Percentiles rank a stretch among this genome's conserved stretches.
Conservation (phyloP, 257 asterid genomes). For the Solanum gracilifrons region DNA sequence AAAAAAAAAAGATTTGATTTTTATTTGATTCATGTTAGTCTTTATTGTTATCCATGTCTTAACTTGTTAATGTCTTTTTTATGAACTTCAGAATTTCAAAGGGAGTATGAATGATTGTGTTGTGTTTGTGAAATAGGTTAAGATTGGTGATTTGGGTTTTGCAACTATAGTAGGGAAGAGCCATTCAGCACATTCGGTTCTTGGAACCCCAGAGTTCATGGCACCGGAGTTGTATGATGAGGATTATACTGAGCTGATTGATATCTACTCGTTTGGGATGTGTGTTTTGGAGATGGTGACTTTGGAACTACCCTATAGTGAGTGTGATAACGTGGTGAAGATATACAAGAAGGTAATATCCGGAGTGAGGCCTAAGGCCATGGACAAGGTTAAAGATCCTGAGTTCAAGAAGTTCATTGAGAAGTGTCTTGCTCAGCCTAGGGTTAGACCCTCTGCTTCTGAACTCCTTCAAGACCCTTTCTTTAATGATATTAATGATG, state of each 20-base stretch:
- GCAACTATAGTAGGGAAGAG: constrained; percentile 55
- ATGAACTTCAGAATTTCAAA: neutral
- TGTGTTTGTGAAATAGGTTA: constrained; percentile 34
- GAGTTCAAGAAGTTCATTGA: constrained; percentile 55
- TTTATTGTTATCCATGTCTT: neutral
- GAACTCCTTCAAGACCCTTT: constrained; percentile 60
- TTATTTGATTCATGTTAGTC: neutral
- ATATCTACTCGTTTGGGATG: constrained; percentile 75
- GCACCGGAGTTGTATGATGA: constrained; percentile 79
- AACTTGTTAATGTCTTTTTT: neutral
- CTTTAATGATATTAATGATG: constrained; percentile 47
- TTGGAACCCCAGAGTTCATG: constrained; percentile 89
- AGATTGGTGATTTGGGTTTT: constrained; percentile 75
- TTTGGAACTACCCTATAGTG: constrained; percentile 53
- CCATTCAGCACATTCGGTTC: constrained; percentile 53
- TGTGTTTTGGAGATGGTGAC: constrained; percentile 83
- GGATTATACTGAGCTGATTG: constrained; percentile 52
- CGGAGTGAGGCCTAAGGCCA: constrained; percentile 62
- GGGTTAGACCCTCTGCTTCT: constrained; percentile 64
- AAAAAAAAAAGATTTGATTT: neutral
- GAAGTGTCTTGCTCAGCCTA: constrained; percentile 60
- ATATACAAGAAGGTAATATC: constrained; percentile 61
- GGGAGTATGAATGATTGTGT: neutral
- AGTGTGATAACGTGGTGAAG: constrained; percentile 58
- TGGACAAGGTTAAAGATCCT: constrained; percentile 57